A percentile compares a stretch with the other conserved stretches of the same genome.
Evolutionary conservation across 2,329 filamentous ascomycete species (phyloP).

Genomic region (Clarireedia paspali): DNA sequence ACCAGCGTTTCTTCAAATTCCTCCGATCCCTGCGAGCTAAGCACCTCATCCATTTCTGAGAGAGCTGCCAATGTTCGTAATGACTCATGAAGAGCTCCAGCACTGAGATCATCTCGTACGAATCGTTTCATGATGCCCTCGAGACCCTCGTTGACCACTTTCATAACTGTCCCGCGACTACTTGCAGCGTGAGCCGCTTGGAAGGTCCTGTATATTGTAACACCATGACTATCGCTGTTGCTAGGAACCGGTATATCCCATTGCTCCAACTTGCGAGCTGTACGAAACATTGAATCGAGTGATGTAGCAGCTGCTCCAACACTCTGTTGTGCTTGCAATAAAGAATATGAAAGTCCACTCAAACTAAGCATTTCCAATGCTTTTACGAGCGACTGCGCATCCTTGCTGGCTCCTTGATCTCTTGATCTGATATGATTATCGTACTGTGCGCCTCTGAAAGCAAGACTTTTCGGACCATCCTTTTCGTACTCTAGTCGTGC

Average conservation of each 20-base stretch:
- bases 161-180: conserved; percentile 44
- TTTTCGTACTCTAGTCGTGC: conserved; percentile 82
- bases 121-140: conserved; percentile 52
- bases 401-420: conserved; percentile 46
- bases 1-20: conserved; percentile 56
- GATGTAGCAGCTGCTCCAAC: conserved; percentile 49
- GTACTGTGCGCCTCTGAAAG: conserved; percentile 85
- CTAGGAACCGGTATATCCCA: conserved; percentile 82
- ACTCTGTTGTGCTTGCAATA: conserved; percentile 61
- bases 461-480: conserved; percentile 76
- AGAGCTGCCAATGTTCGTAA: conserved; percentile 62
- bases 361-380: conserved; percentile 76
- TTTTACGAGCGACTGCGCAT: conserved; percentile 63
- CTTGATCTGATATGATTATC: conserved; percentile 70
- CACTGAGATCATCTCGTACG: conserved; percentile 40
- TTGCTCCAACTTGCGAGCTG: conserved; percentile 75
- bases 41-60: conserved; percentile 72
- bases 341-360: conserved; percentile 74
- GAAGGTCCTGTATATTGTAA: conserved; percentile 71
- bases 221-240: conserved; percentile 52
- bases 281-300: conserved; percentile 67
- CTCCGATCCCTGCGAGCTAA: conserved; percentile 50
- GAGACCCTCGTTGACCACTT: conserved; percentile 56
- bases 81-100: conserved; percentile 44
- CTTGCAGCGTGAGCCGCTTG: conserved; percentile 67